Evolutionary conservation across 2,329 filamentous ascomycete genomes (phyloP).

Genomic region (Aspergillaceae sp.): DNA sequence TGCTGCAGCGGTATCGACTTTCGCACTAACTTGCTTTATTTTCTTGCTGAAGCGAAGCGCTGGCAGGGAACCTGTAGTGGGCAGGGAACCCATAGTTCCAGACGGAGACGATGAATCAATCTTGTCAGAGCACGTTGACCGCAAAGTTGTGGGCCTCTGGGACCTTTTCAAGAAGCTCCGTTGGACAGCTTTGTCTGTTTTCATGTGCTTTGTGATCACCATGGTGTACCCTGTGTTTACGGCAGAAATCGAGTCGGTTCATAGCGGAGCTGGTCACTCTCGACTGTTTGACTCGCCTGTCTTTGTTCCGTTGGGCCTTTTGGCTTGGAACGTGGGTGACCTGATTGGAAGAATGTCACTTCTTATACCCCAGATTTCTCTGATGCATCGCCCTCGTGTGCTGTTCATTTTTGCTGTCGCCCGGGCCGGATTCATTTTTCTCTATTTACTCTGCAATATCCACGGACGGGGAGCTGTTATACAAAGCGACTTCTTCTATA

Average conservation of each 20-base stretch:
- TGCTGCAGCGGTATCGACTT: conserved; percentile 64
- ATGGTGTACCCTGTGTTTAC: conserved; percentile 98
- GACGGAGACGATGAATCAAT: conserved; percentile 9
- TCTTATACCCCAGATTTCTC: conserved; percentile 45
- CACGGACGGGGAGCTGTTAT: conserved; percentile 65
- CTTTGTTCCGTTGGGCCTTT: conserved; percentile 84
- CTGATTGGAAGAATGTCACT: conserved; percentile 66
- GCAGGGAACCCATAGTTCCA: conserved; percentile 4
- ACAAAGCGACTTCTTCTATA: conserved; percentile 77
- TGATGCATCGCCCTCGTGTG: conserved; percentile 54
- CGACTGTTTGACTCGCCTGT: conserved; percentile 60
- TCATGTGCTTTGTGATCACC: conserved; percentile 70
- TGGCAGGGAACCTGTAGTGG: conserved; percentile 5
- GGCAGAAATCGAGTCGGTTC: conserved; percentile 51
- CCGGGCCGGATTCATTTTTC: conserved; percentile 64
- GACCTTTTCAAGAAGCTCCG: conserved; percentile 67
- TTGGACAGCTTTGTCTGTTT: conserved; percentile 69
- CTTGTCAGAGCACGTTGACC: conserved; percentile 9
- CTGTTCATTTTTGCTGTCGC: conserved; percentile 61
- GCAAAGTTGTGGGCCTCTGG: conserved; percentile 50
- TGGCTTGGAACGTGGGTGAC: conserved; percentile 91
- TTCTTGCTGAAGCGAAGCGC: conserved; percentile 54
- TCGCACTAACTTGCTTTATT: conserved; percentile 64
- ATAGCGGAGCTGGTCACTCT: conserved; percentile 24
- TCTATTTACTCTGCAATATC: conserved; percentile 88